These are phyloP conservation scores for Fragaria nilgerrensis DNA, from an alignment of 306 rosid species.

Conservation along the genomic window DNA sequence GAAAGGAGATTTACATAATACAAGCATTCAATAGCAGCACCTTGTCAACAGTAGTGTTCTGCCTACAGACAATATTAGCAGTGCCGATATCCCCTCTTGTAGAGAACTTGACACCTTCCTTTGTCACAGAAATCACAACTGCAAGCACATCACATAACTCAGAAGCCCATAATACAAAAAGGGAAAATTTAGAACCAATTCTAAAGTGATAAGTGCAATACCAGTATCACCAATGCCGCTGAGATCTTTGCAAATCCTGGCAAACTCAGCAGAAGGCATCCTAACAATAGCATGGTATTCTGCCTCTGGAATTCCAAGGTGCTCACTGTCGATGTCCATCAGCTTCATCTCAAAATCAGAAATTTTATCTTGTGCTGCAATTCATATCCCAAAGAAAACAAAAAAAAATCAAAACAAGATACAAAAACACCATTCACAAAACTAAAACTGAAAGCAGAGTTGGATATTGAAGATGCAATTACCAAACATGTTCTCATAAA, in stretches of 20 bases:
- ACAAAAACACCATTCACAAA: background rate
- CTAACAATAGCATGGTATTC: constrained; percentile 89
- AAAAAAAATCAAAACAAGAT: constrained; percentile 3
- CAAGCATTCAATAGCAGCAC: constrained; percentile 18
- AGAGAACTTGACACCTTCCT: constrained; percentile 96
- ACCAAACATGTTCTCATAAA: background rate
- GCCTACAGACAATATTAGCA: constrained; percentile 93
- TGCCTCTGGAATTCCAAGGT: constrained; percentile 93
- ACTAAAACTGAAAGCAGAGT: background rate
- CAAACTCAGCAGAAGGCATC: constrained; percentile 88
- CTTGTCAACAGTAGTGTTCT: constrained; percentile 90
- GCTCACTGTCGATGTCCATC: constrained; percentile 98
- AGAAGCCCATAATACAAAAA: background rate
- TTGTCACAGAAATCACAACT: constrained; percentile 92
- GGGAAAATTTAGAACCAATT: background rate
- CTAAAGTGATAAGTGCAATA: constrained; percentile 13
- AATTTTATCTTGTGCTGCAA: constrained; percentile 66
- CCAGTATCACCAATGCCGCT: constrained; percentile 96
- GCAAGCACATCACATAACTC: constrained; percentile 20
- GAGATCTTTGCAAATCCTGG: constrained; percentile 89
- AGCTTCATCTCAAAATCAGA: constrained; percentile 96
- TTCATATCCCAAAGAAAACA: constrained; percentile 11
- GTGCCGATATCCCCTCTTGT: constrained; percentile 90
- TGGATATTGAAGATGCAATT: background rate
- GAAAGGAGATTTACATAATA: background rate